These are phyloP conservation scores for Vigna radiata DNA, from an alignment of 306 rosid species.

Conservation along the genomic window DNA sequence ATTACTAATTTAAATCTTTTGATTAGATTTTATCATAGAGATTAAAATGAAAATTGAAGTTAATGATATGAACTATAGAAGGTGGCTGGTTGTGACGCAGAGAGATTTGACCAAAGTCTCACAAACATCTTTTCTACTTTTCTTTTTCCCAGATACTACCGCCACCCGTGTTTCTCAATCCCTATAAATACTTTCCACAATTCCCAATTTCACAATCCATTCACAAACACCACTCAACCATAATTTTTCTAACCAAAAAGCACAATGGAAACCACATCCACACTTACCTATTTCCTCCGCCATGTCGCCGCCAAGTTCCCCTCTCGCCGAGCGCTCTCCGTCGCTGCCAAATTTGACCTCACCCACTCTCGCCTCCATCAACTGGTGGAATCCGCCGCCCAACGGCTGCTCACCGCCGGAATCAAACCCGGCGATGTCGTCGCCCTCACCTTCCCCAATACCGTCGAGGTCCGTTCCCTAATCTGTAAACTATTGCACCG, in stretches of 20 bases:
- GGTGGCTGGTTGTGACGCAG: no score
- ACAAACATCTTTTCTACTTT: no score
- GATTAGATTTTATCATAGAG: no score
- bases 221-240: not conserved
- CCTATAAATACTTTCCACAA: not conserved
- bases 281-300: slow-evolving; percentile 66
- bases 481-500: not conserved
- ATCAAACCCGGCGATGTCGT: slow-evolving; percentile 70
- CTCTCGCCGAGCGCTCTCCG: slow-evolving; percentile 69
- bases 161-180: not conserved
- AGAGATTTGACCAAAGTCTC: no score
- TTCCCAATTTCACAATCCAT: not conserved
- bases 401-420: slow-evolving; percentile 57
- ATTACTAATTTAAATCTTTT: no score
- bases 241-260: not conserved
- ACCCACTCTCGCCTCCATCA: slow-evolving; percentile 59
- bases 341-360: slow-evolving; percentile 67
- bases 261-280: slow-evolving; percentile 57
- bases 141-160: not conserved
- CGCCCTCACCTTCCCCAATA: slow-evolving; percentile 86
- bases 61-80: no score
- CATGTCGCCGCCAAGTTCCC: slow-evolving; percentile 55
- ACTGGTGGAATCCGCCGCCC: slow-evolving; percentile 71
- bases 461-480: slow-evolving; percentile 63
- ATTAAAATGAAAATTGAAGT: no score